phyloP scores from a whole-genome alignment of 2,329 filamentous ascomycete species.

The Ilyonectria robusta region DNA sequence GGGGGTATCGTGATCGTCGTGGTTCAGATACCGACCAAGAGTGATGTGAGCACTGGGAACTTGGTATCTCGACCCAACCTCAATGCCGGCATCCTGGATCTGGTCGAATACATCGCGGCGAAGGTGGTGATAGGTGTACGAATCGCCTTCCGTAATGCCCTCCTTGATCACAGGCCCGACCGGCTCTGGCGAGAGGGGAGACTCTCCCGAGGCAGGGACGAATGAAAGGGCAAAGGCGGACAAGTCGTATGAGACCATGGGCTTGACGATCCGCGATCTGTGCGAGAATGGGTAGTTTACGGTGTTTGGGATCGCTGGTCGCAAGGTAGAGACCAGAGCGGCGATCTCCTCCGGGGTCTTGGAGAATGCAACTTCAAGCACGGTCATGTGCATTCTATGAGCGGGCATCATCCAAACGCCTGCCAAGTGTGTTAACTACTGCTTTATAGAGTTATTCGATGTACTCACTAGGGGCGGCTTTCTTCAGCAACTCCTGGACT shows the following conservation, averaged over 20 bases:
- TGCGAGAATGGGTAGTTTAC: constrained; percentile 77
- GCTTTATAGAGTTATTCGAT: background rate
- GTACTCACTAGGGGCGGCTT: constrained; percentile 77
- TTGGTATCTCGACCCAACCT: constrained; percentile 84
- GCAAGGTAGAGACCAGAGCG: constrained; percentile 70
- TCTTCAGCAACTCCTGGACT: constrained; percentile 77
- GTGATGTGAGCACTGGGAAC: constrained; percentile 94
- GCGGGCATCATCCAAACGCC: constrained; percentile 90
- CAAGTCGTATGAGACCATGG: constrained; percentile 86
- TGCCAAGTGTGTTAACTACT: constrained; percentile 51
- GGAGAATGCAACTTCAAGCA: constrained; percentile 87
- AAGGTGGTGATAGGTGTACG: constrained; percentile 92
- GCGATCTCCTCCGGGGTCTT: constrained; percentile 79
- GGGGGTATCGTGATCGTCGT: constrained; percentile 72
- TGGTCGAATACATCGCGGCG: constrained; percentile 81
- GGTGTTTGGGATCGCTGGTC: constrained; percentile 70
- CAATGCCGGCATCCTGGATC: constrained; percentile 73
- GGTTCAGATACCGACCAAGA: constrained; percentile 82
- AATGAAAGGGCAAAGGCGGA: constrained; percentile 91
- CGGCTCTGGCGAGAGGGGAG: constrained; percentile 54
- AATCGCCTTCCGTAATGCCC: constrained; percentile 66
- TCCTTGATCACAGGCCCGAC: constrained; percentile 53
- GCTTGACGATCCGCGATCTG: constrained; percentile 83
- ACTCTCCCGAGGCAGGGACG: constrained; percentile 81
- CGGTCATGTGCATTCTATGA: constrained; percentile 85